Conservation (phyloP, 495 filamentous ascomycete genomes). For the Melanomma pulvis-pyrius region DNA sequence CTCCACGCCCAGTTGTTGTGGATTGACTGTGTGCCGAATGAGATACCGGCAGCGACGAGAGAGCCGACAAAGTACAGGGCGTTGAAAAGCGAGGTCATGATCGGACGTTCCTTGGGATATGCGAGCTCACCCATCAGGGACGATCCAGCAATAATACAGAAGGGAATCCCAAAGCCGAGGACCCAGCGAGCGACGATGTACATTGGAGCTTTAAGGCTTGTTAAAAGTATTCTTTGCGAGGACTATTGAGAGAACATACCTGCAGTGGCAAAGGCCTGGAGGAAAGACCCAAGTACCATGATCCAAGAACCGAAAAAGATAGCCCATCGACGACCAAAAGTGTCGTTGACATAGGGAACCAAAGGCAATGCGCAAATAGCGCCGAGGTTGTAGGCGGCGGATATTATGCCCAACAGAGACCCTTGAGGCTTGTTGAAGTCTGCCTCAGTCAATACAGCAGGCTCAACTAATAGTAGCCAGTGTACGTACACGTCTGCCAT, state of each 20-base stretch:
- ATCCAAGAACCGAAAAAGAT: constrained; percentile 63
- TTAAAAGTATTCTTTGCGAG: constrained; percentile 6
- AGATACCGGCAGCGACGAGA: constrained; percentile 61
- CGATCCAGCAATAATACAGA: constrained; percentile 66
- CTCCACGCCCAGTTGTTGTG: constrained; percentile 65
- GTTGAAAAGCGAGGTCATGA: constrained; percentile 70
- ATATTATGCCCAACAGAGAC: constrained; percentile 42
- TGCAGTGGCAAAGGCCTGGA: constrained; percentile 57
- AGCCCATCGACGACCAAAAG: constrained; percentile 57
- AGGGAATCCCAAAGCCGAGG: constrained; percentile 52
- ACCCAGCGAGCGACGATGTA: constrained; percentile 67
- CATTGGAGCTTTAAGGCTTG: constrained; percentile 52
- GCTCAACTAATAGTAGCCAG: not conserved
- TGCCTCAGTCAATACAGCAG: constrained; percentile 17
- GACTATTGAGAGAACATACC: constrained; percentile 40
- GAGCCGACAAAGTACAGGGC: constrained; percentile 65
- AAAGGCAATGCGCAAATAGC: constrained; percentile 63
- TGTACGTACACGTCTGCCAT: constrained; percentile 58
- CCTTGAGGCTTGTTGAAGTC: constrained; percentile 48
- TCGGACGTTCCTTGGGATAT: constrained; percentile 67
- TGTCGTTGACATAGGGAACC: constrained; percentile 60
- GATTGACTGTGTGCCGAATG: constrained; percentile 61
- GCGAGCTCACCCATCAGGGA: constrained; percentile 67
- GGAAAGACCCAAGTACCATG: constrained; percentile 60
- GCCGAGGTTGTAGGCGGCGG: constrained; percentile 52